Percentiles rank a stretch among this genome's conserved stretches.
These are phyloP conservation scores for Casuarina equisetifolia DNA, from an alignment of 306 rosid species.

Conservation along the genomic window DNA sequence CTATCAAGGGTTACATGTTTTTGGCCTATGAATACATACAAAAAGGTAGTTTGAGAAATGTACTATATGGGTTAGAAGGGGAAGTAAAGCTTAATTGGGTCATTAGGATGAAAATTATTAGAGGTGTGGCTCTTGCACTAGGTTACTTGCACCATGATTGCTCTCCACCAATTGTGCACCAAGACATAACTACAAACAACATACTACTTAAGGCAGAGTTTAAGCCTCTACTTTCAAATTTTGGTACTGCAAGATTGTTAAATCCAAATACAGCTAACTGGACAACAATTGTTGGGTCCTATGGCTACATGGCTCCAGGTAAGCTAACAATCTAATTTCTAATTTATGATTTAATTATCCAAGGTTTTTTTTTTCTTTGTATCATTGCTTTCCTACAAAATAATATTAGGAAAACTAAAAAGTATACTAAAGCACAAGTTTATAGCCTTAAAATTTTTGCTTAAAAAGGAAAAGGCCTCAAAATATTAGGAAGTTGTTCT, in stretches of 20 bases:
- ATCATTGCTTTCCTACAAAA: neutral
- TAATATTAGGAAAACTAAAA: neutral
- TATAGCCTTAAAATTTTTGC: neutral
- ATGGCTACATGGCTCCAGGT: slow-evolving; percentile 91
- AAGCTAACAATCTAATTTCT: neutral
- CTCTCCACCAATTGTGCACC: no score
- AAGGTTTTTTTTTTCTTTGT: no score
- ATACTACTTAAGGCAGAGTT: slow-evolving; percentile 41
- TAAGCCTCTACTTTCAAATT: slow-evolving; percentile 61
- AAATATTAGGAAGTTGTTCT: neutral
- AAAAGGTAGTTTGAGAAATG: slow-evolving; percentile 55
- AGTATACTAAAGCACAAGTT: neutral
- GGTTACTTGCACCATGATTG: slow-evolving; percentile 59
- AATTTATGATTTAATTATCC: neutral
- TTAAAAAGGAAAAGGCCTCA: neutral
- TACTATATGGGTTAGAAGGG: slow-evolving; percentile 49
- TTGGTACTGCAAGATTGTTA: slow-evolving; percentile 54
- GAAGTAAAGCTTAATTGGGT: slow-evolving; percentile 46
- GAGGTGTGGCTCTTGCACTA: slow-evolving; percentile 66
- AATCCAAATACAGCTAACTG: slow-evolving; percentile 34
- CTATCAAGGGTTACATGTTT: slow-evolving; percentile 45
- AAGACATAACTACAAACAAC: no score
- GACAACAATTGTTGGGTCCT: slow-evolving; percentile 66
- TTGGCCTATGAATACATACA: slow-evolving; percentile 54
- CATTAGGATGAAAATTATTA: slow-evolving; percentile 48